Evolutionary conservation across 208 protist genomes (phyloP).

Genomic region (Acanthamoeba triangularis): DNA sequence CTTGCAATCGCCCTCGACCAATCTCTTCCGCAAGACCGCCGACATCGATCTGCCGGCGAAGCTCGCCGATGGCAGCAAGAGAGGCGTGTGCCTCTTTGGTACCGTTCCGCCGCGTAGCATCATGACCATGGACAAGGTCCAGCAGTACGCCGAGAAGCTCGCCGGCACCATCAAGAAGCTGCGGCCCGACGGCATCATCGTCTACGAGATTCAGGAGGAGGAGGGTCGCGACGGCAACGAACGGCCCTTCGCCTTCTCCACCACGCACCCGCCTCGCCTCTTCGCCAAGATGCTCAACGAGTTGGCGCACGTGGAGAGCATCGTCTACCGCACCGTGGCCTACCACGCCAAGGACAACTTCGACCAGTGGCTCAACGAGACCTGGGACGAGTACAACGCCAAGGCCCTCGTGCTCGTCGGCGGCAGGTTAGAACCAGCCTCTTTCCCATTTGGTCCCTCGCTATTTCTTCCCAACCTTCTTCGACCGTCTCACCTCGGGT

Average conservation of each 20-base stretch:
- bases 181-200: constrained; percentile 14
- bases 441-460: not conserved
- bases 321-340: constrained; percentile 57
- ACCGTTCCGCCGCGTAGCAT: constrained; percentile 36
- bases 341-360: constrained; percentile 48
- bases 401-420: constrained; percentile 53
- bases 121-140: constrained; percentile 33
- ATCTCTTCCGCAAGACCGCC: not conserved
- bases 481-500: not conserved
- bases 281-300: constrained; percentile 61
- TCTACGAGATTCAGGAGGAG: constrained; percentile 61
- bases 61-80: not conserved
- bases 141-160: constrained; percentile 39
- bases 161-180: constrained; percentile 59
- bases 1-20: not conserved
- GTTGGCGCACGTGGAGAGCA: constrained; percentile 4
- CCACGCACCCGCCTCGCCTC: constrained; percentile 30
- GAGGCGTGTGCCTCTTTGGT: constrained; percentile 33
- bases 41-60: not conserved
- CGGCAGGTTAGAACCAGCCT: not conserved
- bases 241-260: constrained; percentile 15
- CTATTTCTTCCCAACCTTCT: not conserved
- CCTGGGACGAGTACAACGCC: constrained; percentile 56
- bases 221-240: constrained; percentile 49
- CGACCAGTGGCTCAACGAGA: constrained; percentile 35